Evolutionary conservation across 768 basidiomycete genomes (phyloP), one percentile per base, ranked within the genome.

Genomic region (Boletus sensibilis): DNA sequence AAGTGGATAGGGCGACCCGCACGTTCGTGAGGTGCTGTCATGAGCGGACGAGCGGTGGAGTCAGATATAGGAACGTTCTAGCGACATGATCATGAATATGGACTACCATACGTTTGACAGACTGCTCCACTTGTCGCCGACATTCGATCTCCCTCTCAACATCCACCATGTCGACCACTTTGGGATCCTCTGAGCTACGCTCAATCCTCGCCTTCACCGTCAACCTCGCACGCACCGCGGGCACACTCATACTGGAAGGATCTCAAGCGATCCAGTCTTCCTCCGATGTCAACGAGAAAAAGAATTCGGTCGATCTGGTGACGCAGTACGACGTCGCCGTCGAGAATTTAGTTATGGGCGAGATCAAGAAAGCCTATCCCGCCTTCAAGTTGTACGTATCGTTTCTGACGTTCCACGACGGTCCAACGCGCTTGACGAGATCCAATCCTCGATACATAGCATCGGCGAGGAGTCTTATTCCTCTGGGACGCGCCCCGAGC

Each of bases 381-480:
- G 61, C 72, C 3, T 95, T 92, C 72, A 76, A 86, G 60, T 96
- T 97, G 94, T 94, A 68, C 69, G 91, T 79, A 27, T 3, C 37
- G 0, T 53, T 29, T 54, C 27, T 21, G n/a, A 52, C 14, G n/a
- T 11, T 52, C 41, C 41, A 33, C 3, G 20, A 18, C 35, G 23
- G 6, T 35, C 12, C 25, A 23, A 38, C 31, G 6, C 8, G 14
- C 23, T 16, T 52, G 31, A 57, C 33, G 11, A 14, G 23, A 49
- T 18, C 18, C 18, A 5, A 20, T 5, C 0, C 8, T 42, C 11
- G 31, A 40, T 29, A 38, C n/a, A 23, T 57, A 95, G 92, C 73
- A 92, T 98, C 56, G 96, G 96, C 54, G 96, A 99, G 68, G 96
- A 98, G 74, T 90, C 90, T 0, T 94, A 89, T 63, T 85, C 92